These are phyloP conservation scores for Reutealis trisperma DNA, from an alignment of 345 rosid species.

Conservation along the genomic window DNA sequence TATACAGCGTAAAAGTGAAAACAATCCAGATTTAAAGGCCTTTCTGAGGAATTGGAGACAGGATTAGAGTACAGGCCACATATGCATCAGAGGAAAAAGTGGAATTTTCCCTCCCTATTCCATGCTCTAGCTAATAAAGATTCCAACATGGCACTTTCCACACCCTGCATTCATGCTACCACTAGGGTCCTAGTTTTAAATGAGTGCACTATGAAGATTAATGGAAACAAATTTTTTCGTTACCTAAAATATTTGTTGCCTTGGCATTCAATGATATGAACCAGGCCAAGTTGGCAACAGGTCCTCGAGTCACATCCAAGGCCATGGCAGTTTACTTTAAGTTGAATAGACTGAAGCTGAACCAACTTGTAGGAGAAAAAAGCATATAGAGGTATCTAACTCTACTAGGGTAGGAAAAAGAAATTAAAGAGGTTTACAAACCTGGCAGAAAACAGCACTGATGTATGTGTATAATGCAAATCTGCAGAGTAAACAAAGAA, in stretches of 20 bases:
- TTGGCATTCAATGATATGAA: neutral
- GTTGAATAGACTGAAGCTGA: too few relatives aligned
- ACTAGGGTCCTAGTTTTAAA: neutral
- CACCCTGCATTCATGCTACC: neutral
- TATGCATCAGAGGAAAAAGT: neutral
- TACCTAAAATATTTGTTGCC: neutral
- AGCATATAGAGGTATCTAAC: neutral
- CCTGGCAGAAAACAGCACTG: constrained; percentile 31
- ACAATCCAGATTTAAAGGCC: neutral
- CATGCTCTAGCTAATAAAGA: neutral
- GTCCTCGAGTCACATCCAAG: too few relatives aligned
- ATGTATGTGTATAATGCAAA: constrained; percentile 21
- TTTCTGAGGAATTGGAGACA: neutral
- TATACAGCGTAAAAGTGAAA: neutral
- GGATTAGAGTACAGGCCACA: neutral
- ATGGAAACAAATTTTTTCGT: neutral
- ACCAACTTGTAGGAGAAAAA: neutral
- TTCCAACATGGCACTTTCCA: neutral
- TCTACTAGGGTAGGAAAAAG: neutral
- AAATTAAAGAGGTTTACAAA: constrained; percentile 11
- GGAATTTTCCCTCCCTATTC: neutral
- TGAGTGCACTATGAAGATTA: neutral
- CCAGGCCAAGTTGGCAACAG: neutral
- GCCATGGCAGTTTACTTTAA: neutral
- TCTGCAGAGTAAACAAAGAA: constrained; percentile 24